Percentiles rank a stretch among this genome's conserved stretches.
Conservation (phyloP, 495 filamentous ascomycete genomes). For the Bryoglossum gracile region DNA sequence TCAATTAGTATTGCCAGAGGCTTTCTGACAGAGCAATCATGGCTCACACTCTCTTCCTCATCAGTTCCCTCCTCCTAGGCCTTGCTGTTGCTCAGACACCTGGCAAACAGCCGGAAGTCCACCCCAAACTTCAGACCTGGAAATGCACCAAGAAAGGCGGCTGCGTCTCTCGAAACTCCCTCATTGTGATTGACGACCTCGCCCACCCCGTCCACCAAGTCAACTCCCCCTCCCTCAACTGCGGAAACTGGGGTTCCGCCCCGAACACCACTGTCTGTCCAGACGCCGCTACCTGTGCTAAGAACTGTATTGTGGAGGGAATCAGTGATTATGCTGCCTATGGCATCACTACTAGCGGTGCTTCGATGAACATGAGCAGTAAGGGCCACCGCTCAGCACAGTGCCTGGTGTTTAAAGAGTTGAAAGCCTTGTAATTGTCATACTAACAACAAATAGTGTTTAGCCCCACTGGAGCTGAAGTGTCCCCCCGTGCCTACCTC, state of each 20-base stretch:
- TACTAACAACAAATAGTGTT: too few relatives aligned
- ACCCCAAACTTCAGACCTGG: conserved; percentile 40
- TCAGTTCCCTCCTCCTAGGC: conserved; percentile 15
- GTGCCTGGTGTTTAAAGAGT: too few relatives aligned
- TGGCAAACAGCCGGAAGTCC: conserved; percentile 33
- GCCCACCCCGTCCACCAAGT: conserved; percentile 53
- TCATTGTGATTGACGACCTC: conserved; percentile 57
- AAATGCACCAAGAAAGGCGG: conserved; percentile 37
- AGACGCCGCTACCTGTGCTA: conserved; percentile 43
- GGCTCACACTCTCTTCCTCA: too few relatives aligned
- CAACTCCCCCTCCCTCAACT: conserved; percentile 48
- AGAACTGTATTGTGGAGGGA: conserved; percentile 53
- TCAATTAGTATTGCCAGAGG: too few relatives aligned
- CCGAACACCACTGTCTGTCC: conserved; percentile 47
- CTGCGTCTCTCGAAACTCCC: conserved; percentile 38
- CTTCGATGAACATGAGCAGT: too few relatives aligned
- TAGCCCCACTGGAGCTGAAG: too few relatives aligned
- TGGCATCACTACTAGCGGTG: conserved; percentile 47
- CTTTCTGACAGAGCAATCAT: too few relatives aligned
- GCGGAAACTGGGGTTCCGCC: conserved; percentile 56
- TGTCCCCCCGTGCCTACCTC: conserved; percentile 54
- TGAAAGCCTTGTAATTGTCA: too few relatives aligned
- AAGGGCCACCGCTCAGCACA: too few relatives aligned
- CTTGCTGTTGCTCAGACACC: conserved; percentile 21
- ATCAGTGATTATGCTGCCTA: conserved; percentile 50